Evolutionary conservation across 192 early-diverging fungal species (phyloP), one percentile per base, ranked within the genome.

Genomic region (Phycomyces nitens): DNA sequence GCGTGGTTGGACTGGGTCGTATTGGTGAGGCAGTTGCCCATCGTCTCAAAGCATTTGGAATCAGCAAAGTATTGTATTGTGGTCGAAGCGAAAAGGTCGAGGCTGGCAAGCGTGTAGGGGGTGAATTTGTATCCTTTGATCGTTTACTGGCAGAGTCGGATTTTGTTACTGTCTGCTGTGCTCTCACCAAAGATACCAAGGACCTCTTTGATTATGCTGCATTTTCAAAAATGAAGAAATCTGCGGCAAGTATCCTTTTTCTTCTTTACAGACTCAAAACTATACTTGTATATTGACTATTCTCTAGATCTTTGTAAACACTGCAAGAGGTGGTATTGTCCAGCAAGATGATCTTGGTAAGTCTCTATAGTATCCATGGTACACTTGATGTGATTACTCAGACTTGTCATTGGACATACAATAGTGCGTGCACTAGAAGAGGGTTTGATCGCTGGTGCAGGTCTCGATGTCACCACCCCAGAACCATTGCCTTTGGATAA

Each of bases 401-500:
- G 27, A 23, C 53, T 57, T n/a, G 47, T 27, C n/a, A 24, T 14
- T n/a, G 9, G 7, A 12, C 39, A n/a, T 56, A 21, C 39, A 11
- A 61, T 92, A 64, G 76, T 86, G 20, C 68, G 68, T 3, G 92
- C 92, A 9, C 69, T 96, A 51, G 71, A 82, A 26, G 76, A 79
- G 11, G 74, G 77, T 0, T 50, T 61, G 38, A 71, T 94, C 51
- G 88, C 82, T 5, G 81, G 79, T 22, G 90, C 86, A 3, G 94
- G 90, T n/a, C 67, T 94, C 56, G 93, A 96, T 72, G 92, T 94
- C 9, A 94, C 89, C 0, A 86, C 85, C 20, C 94, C 94, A 0
- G 94, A 96, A 72, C 94, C 93, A 7, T 62, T 96, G 44, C 79
- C 82, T 8, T 38, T 59, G 0, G 77, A 86, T 53, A 82, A 89